phyloP scores from a whole-genome alignment of 441 rosid species.

The Francoa sonchifolia region DNA sequence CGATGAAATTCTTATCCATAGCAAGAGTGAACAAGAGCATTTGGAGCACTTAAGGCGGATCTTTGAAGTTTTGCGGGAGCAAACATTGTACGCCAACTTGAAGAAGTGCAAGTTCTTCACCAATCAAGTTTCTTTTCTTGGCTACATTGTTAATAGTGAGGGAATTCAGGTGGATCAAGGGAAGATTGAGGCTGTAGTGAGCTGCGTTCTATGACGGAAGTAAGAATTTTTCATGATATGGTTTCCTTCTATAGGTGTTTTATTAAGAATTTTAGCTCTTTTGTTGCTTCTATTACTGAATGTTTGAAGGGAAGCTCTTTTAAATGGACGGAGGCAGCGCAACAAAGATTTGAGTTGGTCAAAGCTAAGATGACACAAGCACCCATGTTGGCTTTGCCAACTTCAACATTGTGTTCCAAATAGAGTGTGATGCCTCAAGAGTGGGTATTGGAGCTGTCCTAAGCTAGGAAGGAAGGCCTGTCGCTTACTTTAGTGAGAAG shows the following conservation, averaged over 20 bases:
- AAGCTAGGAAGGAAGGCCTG: background rate
- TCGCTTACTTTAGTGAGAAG: conserved; percentile 3
- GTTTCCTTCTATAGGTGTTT: background rate
- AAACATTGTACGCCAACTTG: background rate
- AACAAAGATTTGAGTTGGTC: background rate
- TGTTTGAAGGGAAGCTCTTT: background rate
- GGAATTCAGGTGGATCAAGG: background rate
- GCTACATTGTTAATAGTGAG: background rate
- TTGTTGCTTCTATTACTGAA: background rate
- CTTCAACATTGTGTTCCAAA: background rate
- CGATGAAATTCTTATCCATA: background rate
- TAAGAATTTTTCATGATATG: background rate
- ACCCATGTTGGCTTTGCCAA: background rate
- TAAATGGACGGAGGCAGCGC: background rate
- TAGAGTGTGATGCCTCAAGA: conserved; percentile 4
- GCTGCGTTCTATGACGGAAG: background rate
- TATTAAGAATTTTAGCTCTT: background rate
- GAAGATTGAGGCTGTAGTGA: background rate
- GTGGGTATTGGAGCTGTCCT: background rate
- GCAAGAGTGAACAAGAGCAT: background rate
- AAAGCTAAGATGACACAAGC: background rate
- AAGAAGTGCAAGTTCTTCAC: background rate
- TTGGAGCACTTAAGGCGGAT: background rate
- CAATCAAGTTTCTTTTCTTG: background rate
- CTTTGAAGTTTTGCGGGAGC: background rate